Evolutionary conservation across 164 flowering plant species (phyloP), one percentile per base, ranked within the genome.

Genomic region (Saururus chinensis): DNA sequence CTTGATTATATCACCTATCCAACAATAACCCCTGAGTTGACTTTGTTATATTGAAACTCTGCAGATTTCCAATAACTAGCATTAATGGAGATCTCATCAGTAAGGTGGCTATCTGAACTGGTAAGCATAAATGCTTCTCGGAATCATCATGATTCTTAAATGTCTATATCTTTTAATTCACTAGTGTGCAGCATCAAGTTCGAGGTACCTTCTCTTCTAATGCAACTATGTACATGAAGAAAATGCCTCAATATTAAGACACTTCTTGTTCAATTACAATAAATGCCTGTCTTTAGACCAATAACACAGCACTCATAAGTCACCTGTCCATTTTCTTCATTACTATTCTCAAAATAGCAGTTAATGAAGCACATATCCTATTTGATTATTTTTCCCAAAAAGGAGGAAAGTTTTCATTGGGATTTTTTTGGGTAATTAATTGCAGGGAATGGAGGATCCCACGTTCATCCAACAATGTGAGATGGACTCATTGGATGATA

Each of bases 401-500:
- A 6, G 17, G n/a, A n/a, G n/a, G n/a, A n/a, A 24, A 56, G 16
- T 56, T 9, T 56, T 57, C 20, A 24, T 30, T 7, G 10, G 1
- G 16, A 23, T 25, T 56, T 57, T 51, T 53, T 19, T 53, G 17
- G 51, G 61, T 24, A 9, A 42, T 49, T 57, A 13, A 14, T 53
- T 56, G 16, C 69, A 84, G 90, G 93, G 76, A 67, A 76, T 81
- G 75, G 87, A 75, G 56, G 82, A 82, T 65, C 60, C 67, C 17
- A 42, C 71, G 57, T 78, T 81, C 63, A 62, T 75, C 49, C 16
- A 23, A 17, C 66, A 77, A 61, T 79, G 77, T 71, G 72, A 76
- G 17, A 64, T 77, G 73, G 69, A 66, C 65, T 75, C 81, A 1
- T 19, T 70, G 19, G 84, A 82, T 58, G 85, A 82, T 54, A 62